Evolutionary conservation across 495 filamentous ascomycete genomes (phyloP).

Genomic region (Penicillium malachiteum): DNA sequence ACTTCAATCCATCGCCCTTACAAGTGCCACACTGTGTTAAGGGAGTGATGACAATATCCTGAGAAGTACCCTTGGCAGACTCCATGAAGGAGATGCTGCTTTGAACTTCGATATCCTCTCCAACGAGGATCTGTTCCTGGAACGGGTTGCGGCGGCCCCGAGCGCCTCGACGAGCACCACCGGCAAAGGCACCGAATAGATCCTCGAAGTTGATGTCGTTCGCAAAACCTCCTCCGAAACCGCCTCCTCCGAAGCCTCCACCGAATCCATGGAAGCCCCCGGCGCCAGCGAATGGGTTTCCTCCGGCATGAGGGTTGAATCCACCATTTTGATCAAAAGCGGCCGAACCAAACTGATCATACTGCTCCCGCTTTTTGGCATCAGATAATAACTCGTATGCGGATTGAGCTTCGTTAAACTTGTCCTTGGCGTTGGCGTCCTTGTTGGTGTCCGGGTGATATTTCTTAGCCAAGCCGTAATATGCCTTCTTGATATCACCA

Average conservation of each 20-base stretch:
- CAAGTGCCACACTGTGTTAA: constrained; percentile 78
- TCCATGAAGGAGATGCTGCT: constrained; percentile 93
- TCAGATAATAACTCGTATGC: constrained; percentile 93
- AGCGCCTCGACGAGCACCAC: constrained; percentile 57
- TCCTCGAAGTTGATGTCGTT: constrained; percentile 92
- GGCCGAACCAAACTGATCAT: constrained; percentile 83
- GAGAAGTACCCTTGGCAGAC: constrained; percentile 80
- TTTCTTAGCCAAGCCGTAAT: constrained; percentile 97
- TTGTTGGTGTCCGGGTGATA: constrained; percentile 98
- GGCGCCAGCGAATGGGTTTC: constrained; percentile 60
- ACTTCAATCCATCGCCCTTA: constrained; percentile 77
- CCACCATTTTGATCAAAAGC: constrained; percentile 79
- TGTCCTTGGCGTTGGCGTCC: constrained; percentile 85
- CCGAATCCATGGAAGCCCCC: constrained; percentile 55
- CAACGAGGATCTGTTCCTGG: constrained; percentile 74
- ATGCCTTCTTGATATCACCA: constrained; percentile 94
- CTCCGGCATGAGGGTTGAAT: constrained; percentile 69
- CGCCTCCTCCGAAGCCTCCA: constrained; percentile 53
- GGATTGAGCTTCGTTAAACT: constrained; percentile 85
- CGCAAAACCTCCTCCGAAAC: constrained; percentile 63
- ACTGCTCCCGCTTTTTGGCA: constrained; percentile 85
- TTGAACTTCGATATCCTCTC: constrained; percentile 93
- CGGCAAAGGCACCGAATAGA: constrained; percentile 83
- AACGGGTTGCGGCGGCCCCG: constrained; percentile 60
- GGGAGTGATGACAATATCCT: constrained; percentile 77